Evolutionary conservation across 2,329 filamentous ascomycete species (phyloP).

Genomic region (Davidsoniella neocaledoniae): DNA sequence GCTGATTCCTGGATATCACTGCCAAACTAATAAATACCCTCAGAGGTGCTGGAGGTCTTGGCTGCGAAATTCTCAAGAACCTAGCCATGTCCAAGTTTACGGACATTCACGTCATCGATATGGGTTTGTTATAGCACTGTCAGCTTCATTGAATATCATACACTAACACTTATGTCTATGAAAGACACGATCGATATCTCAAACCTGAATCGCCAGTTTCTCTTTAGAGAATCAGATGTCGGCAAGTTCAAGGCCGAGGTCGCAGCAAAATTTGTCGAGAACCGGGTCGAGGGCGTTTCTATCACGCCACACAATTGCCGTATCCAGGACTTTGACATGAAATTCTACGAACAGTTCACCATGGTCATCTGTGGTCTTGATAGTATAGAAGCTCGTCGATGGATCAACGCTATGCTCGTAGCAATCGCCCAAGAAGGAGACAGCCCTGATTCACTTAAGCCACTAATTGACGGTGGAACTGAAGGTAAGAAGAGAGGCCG

Average conservation of each 20-base stretch:
- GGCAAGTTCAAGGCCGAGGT: conserved; percentile 89
- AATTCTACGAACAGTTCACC: conserved; percentile 95
- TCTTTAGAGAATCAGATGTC: conserved; percentile 83
- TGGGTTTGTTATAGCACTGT: conserved; percentile 42
- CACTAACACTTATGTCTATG: not conserved
- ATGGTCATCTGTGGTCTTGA: conserved; percentile 87
- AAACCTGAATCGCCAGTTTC: conserved; percentile 92
- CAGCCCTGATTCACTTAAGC: conserved; percentile 73
- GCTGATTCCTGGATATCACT: too few relatives aligned
- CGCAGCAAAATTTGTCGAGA: conserved; percentile 80
- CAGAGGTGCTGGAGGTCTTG: conserved; percentile 83
- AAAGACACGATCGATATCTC: conserved; percentile 94
- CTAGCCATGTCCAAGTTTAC: conserved; percentile 90
- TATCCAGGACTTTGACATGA: conserved; percentile 92
- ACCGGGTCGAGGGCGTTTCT: conserved; percentile 70
- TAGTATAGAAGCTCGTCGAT: conserved; percentile 91
- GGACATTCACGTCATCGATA: conserved; percentile 96
- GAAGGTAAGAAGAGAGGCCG: conserved; percentile 42
- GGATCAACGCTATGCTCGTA: conserved; percentile 92
- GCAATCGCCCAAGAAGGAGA: conserved; percentile 67
- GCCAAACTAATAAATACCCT: conserved; percentile 13
- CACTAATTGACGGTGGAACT: conserved; percentile 88
- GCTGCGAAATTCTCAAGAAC: conserved; percentile 94
- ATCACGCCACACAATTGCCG: conserved; percentile 89
- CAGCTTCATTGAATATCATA: too few relatives aligned